Conservation (phyloP, 331 rosid genomes). For the Erythrophleum ivorense region DNA sequence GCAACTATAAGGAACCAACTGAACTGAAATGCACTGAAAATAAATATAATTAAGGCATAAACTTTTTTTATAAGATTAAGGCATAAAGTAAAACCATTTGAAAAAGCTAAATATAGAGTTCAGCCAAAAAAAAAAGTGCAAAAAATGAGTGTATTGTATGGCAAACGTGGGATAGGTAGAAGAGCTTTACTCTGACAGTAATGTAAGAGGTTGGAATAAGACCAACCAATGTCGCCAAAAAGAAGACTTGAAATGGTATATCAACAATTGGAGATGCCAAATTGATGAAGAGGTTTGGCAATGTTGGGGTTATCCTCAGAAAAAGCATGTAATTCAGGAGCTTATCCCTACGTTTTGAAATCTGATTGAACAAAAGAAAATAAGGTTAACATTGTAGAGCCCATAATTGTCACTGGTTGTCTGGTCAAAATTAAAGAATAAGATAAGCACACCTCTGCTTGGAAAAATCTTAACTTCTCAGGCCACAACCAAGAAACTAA, state of each 20-base stretch:
- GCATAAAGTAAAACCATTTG: constrained; percentile 14
- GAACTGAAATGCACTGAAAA: constrained; percentile 5
- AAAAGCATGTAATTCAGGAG: constrained; percentile 97
- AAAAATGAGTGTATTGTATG: constrained; percentile 11
- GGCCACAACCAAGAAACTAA: constrained; percentile 93
- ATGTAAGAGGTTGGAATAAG: constrained; percentile 90
- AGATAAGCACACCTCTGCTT: constrained; percentile 79
- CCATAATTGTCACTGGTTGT: neutral
- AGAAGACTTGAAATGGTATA: constrained; percentile 93
- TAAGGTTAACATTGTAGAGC: constrained; percentile 10
- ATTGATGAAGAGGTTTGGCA: constrained; percentile 95
- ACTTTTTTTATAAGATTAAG: neutral
- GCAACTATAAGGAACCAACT: constrained; percentile 24
- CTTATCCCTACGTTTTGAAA: constrained; percentile 88
- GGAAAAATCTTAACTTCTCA: constrained; percentile 82
- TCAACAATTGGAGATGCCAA: constrained; percentile 98
- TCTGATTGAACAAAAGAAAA: constrained; percentile 51
- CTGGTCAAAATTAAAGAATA: neutral
- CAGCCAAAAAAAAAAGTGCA: neutral
- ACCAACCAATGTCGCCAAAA: constrained; percentile 83
- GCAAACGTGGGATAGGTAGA: constrained; percentile 14
- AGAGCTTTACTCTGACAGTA: constrained; percentile 82
- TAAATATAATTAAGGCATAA: neutral
- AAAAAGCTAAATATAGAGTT: neutral
- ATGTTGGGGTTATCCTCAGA: constrained; percentile 90